Evolutionary conservation across 2,329 filamentous ascomycete species (phyloP).

Genomic region (Diaporthe helianthi): DNA sequence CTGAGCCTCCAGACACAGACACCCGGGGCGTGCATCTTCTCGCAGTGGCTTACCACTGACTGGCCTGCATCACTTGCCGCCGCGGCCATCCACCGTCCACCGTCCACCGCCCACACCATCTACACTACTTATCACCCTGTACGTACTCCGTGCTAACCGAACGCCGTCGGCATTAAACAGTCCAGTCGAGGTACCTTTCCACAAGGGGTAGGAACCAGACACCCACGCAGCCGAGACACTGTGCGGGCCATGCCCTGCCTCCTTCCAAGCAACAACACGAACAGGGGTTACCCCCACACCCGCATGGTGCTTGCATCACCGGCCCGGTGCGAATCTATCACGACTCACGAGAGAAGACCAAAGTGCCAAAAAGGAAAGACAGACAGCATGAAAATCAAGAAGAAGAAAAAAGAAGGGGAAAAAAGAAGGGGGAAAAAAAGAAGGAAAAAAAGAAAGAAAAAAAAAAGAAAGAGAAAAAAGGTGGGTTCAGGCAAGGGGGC

Average conservation of each 20-base stretch:
- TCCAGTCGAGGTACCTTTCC: conserved; percentile 2
- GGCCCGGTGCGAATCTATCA: conserved; percentile 24
- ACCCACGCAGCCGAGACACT: conserved; percentile 8
- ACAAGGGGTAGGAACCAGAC: conserved; percentile 26
- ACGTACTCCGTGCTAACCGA: conserved; percentile 24
- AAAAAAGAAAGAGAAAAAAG: too few relatives aligned
- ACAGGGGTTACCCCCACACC: conserved; percentile 7
- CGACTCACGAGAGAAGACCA: conserved; percentile 1
- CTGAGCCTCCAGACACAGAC: not conserved
- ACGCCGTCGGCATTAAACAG: not conserved
- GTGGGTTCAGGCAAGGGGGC: not conserved
- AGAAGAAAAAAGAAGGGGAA: not conserved
- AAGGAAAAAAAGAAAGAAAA: not conserved
- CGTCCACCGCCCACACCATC: not conserved
- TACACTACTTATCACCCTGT: too few relatives aligned
- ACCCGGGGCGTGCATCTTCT: not conserved
- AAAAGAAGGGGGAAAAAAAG: too few relatives aligned
- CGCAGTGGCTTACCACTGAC: not conserved
- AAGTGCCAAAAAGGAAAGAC: not conserved
- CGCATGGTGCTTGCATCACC: conserved; percentile 12
- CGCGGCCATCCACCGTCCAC: not conserved
- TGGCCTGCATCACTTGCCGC: too few relatives aligned
- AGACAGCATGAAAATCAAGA: not conserved
- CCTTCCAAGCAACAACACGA: too few relatives aligned
- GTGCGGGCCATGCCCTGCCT: not conserved